Percentiles rank a stretch among this genome's conserved stretches.
Conservation (phyloP, 2,329 filamentous ascomycete species). For the Phaeosphaeria sp. region DNA sequence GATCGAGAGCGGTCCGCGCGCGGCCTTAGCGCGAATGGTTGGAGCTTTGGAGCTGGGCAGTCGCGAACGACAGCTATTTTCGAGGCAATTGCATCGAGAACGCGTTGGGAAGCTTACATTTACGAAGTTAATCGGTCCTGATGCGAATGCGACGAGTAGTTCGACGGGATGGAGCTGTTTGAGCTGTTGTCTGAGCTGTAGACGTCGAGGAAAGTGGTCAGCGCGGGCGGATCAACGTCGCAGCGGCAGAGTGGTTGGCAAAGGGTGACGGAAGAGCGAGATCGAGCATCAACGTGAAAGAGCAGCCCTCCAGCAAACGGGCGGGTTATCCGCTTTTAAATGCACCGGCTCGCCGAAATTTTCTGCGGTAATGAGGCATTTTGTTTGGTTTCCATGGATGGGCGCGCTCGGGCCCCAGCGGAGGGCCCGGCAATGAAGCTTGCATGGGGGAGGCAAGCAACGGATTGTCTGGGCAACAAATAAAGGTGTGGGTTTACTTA, state of each 20-base stretch:
- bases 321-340: conserved; percentile 40
- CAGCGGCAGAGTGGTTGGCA: conserved; percentile 22
- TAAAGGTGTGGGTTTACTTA: conserved; percentile 30
- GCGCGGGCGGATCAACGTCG: conserved; percentile 36
- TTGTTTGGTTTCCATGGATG: conserved; percentile 34
- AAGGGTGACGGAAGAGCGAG: conserved; percentile 33
- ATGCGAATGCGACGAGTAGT: conserved; percentile 18
- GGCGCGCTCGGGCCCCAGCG: conserved; percentile 35
- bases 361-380: conserved; percentile 47
- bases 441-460: conserved; percentile 26
- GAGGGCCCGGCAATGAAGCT: conserved; percentile 33
- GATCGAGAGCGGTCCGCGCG: conserved; percentile 11
- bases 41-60: conserved; percentile 13
- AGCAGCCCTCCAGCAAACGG: conserved; percentile 16
- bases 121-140: conserved; percentile 30
- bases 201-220: conserved; percentile 34
- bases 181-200: conserved; percentile 21
- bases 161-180: conserved; percentile 20
- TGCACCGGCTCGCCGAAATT: conserved; percentile 38
- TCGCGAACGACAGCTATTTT: conserved; percentile 12
- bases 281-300: conserved; percentile 38
- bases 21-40: conserved; percentile 23
- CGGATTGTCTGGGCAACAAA: conserved; percentile 28
- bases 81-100: conserved; percentile 24
- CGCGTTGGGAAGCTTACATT: conserved; percentile 40